Evolutionary conservation across 495 filamentous ascomycete species (phyloP).

Genomic region (Margaritispora aquatica): DNA sequence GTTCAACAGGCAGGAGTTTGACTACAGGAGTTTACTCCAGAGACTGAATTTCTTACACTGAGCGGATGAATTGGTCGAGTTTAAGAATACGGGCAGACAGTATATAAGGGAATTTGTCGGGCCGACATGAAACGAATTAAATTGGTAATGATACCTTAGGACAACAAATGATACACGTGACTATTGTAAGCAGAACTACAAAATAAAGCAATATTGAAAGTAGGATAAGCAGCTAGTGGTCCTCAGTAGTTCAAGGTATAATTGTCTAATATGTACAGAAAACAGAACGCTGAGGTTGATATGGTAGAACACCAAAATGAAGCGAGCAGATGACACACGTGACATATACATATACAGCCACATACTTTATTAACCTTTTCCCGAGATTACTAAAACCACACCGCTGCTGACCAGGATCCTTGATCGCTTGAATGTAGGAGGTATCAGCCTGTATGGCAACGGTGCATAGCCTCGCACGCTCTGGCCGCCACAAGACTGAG

Average conservation of each 20-base stretch:
- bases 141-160: background rate
- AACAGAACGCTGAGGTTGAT: background rate
- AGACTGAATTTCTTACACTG: background rate
- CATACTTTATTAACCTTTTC: background rate
- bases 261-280: background rate
- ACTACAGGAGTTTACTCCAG: background rate
- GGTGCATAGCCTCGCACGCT: conserved; percentile 9
- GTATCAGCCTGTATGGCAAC: conserved; percentile 15
- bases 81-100: conserved; percentile 1
- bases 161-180: background rate
- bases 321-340: background rate
- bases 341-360: background rate
- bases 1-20: background rate
- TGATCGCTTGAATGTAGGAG: conserved; percentile 14
- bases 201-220: background rate
- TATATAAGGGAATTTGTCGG: background rate
- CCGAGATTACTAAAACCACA: conserved; percentile 10
- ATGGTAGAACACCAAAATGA: background rate
- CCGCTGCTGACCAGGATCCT: conserved; percentile 11
- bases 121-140: conserved; percentile 3
- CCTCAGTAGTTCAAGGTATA: background rate
- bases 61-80: background rate
- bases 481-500: conserved; percentile 8
- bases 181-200: background rate
- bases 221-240: background rate